Percentiles rank a stretch among this genome's conserved stretches.
These are phyloP conservation scores for Phytophthora idaei DNA, from an alignment of 352 stramenopile species.

Conservation along the genomic window DNA sequence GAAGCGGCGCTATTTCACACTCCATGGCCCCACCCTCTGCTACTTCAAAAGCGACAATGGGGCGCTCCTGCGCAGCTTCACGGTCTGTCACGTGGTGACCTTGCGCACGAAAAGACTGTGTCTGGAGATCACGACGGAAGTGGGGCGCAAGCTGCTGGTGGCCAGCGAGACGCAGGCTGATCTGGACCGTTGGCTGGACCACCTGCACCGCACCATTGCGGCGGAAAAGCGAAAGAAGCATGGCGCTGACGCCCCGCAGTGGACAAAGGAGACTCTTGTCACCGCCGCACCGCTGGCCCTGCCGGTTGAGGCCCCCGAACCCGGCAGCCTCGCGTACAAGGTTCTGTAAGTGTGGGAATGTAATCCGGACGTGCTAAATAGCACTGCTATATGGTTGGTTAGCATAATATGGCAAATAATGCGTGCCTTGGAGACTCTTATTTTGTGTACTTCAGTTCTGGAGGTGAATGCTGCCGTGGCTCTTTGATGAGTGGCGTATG, in stretches of 20 bases:
- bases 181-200: constrained; percentile 67
- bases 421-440: background rate
- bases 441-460: background rate
- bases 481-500: constrained; percentile 4
- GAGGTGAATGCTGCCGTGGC: background rate
- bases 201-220: constrained; percentile 59
- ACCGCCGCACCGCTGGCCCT: constrained; percentile 11
- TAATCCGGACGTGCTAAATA: background rate
- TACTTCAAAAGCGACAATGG: constrained; percentile 89
- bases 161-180: constrained; percentile 74
- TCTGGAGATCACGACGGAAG: constrained; percentile 78
- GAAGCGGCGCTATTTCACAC: constrained; percentile 84
- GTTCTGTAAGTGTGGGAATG: constrained; percentile 25
- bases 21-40: constrained; percentile 74
- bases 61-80: constrained; percentile 63
- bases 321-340: constrained; percentile 29
- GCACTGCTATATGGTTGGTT: constrained; percentile 10
- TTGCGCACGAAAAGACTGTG: constrained; percentile 71
- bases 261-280: constrained; percentile 4
- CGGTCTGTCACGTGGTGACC: constrained; percentile 72
- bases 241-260: constrained; percentile 6
- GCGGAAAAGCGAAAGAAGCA: constrained; percentile 55
- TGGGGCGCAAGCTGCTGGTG: constrained; percentile 73
- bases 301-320: constrained; percentile 10
- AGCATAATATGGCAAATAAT: constrained; percentile 12